A percentile compares a stretch with the other conserved stretches of the same genome.
Conservation (phyloP, 2,329 filamentous ascomycete genomes). For the Elsinoe ampelina region DNA sequence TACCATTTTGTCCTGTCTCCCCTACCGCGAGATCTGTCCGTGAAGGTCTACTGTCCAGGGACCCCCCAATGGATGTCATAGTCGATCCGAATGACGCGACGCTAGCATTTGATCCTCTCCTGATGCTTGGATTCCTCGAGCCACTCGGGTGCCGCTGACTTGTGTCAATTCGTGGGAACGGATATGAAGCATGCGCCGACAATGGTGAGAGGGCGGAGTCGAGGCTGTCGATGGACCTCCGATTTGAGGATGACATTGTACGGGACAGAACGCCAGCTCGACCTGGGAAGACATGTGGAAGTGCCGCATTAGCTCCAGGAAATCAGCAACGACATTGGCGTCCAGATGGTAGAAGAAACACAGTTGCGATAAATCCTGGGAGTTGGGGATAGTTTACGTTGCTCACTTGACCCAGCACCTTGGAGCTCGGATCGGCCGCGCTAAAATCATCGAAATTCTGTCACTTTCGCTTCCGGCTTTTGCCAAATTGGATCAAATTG, state of each 20-base stretch:
- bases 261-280: conserved; percentile 11
- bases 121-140: conserved; percentile 38
- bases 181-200: conserved; percentile 37
- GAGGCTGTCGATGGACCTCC: conserved; percentile 41
- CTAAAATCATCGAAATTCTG: background rate
- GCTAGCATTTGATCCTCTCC: conserved; percentile 69
- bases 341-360: background rate
- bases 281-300: conserved; percentile 19
- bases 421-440: background rate
- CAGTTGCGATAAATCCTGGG: background rate
- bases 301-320: conserved; percentile 12
- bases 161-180: conserved; percentile 51
- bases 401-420: conserved; percentile 2
- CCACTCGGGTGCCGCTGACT: background rate
- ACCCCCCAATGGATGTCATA: conserved; percentile 63
- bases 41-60: conserved; percentile 60
- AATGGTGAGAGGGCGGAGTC: conserved; percentile 36
- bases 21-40: conserved; percentile 48
- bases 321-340: background rate
- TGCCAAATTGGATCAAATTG: conserved; percentile 5
- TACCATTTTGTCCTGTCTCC: conserved; percentile 80
- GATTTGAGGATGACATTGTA: conserved; percentile 35
- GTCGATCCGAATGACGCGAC: conserved; percentile 52
- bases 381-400: conserved; percentile 4
- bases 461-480: background rate